A percentile compares a stretch with the other conserved stretches of the same genome.
phyloP scores from a whole-genome alignment of 495 filamentous ascomycete species.

The Podospora pseudocomata region DNA sequence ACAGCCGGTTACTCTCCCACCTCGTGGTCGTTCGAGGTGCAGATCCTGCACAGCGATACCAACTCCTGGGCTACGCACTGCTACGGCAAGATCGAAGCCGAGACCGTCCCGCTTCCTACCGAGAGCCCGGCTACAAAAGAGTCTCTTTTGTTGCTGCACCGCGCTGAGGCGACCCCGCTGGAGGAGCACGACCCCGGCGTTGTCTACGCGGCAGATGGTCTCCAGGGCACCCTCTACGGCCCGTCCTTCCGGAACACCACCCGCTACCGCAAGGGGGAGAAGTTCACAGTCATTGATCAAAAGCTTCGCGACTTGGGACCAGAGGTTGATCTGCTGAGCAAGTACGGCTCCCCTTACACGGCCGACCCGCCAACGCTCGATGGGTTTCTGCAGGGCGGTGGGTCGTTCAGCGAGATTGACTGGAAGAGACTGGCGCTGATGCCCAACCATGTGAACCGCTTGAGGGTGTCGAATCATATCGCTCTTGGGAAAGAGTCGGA shows the following conservation, averaged over 20 bases:
- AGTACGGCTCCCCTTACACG: not conserved
- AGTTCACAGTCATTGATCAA: not conserved
- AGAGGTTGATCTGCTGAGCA: not conserved
- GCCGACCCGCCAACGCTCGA: not conserved
- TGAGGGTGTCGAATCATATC: not conserved
- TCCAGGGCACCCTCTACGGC: constrained; percentile 2
- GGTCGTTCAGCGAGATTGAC: not conserved
- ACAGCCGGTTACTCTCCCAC: not conserved
- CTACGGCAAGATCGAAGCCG: not conserved
- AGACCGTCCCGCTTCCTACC: not conserved
- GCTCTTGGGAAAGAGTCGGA: not conserved
- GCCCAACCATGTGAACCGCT: not conserved
- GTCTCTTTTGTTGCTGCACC: not conserved
- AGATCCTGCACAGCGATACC: not conserved
- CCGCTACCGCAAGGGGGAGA: not conserved
- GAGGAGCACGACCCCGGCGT: not conserved
- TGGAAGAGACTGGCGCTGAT: not conserved
- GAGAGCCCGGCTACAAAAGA: not conserved
- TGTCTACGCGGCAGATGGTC: not conserved
- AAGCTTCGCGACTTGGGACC: not conserved
- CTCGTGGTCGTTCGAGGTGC: not conserved
- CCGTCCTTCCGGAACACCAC: not conserved
- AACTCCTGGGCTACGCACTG: not conserved
- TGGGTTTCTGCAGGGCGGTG: not conserved
- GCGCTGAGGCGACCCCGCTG: not conserved